Evolutionary conservation across 352 stramenopile species (phyloP).

Genomic region (Globisporangium parvum): DNA sequence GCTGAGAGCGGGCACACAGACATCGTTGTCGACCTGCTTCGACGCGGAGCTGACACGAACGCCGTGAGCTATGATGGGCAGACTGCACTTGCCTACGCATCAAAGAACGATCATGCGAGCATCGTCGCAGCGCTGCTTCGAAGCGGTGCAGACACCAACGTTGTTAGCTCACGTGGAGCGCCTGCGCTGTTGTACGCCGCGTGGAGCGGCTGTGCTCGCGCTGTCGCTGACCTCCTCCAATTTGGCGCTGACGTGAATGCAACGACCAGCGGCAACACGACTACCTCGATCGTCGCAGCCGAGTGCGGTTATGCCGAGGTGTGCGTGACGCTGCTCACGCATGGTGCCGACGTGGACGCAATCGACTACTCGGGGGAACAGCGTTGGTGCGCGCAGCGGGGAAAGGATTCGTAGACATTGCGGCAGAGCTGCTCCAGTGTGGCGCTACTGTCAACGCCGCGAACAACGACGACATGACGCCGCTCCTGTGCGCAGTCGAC

Average conservation of each 20-base stretch:
- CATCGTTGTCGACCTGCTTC: background rate
- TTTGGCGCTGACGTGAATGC: background rate
- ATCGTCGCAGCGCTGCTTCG: no score
- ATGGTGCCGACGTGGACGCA: background rate
- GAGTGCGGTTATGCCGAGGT: background rate
- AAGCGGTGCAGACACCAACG: no score
- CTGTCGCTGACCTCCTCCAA: no score
- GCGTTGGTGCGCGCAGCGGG: background rate
- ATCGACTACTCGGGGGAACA: background rate
- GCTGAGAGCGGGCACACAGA: background rate
- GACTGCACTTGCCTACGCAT: background rate
- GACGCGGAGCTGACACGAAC: background rate
- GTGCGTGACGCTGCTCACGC: background rate
- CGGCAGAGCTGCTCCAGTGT: background rate
- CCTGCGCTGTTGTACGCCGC: no score
- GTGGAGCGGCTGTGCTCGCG: no score
- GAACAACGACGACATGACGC: slow-evolving; percentile 2
- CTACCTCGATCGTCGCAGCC: background rate
- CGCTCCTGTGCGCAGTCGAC: background rate
- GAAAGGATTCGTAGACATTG: background rate
- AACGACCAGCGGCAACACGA: background rate
- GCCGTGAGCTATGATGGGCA: background rate
- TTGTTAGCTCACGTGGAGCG: no score
- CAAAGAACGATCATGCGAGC: background rate
- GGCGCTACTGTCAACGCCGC: slow-evolving; percentile 1